Evolutionary conservation across 2,329 filamentous ascomycete species (phyloP), one percentile per base, ranked within the genome.

Genomic region (Cercospora zeina): DNA sequence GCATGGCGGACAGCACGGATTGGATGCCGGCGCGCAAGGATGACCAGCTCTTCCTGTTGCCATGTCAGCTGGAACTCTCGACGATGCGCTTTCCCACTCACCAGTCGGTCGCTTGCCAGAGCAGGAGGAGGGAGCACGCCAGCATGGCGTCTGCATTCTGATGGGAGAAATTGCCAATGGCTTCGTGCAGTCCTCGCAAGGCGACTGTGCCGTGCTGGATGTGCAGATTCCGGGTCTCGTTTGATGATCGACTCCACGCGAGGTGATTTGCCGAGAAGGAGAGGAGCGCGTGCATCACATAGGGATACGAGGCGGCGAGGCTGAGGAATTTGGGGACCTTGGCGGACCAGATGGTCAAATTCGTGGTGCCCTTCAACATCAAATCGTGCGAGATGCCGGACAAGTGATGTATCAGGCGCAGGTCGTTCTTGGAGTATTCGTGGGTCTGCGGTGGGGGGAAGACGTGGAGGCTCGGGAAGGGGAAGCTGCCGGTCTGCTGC

Each of bases 71-170:
- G 13, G 9, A n/a, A 31, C 11, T 19, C 16, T 33, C 16, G 13
- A 10, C 2, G 6, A n/a, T 13, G 19, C 11, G 4, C 4, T 16
- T 14, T 19, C 14, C 11, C 11, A 80, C 88, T 82, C 83, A 96
- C 93, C 93, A 97, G 80, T 97, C 93, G 63, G 89, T 95, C 60
- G 91, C 90, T 79, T 97, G 93, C 93, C 95, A 97, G 37, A 93
- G 96, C 54, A 99, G 83, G 53, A 97, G 85, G 49, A 97, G 86
- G 27, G 93, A 97, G 33, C 93, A 91, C 27, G 93, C 93, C 59
- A 99, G 83, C 65, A 97, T 88, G 47, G 93, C 92, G 77, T 99
- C 93, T 1, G 91, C 93, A 64, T 92, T 96, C 57, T 89, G 87
- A 70, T 87, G 87, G 2, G 90, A 96, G 77, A 97, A 97, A 19